These are phyloP conservation scores for Tetrahymena malaccensis DNA, from an alignment of 73 alveolate genomes.

Conservation along the genomic window DNA sequence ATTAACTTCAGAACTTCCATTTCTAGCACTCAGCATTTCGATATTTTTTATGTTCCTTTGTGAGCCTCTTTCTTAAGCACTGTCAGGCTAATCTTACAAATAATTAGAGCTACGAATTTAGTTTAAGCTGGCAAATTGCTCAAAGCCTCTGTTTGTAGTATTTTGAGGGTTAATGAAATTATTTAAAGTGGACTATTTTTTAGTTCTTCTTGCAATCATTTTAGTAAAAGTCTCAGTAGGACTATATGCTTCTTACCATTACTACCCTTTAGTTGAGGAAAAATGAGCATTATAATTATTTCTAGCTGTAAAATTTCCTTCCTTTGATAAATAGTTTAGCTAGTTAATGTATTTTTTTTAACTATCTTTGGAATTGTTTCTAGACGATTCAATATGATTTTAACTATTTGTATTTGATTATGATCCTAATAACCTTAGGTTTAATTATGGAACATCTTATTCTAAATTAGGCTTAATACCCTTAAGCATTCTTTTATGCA, in stretches of 20 bases:
- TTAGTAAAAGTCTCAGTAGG: not conserved
- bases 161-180: not conserved
- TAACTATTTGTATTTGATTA: not conserved
- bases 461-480: not conserved
- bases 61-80: not conserved
- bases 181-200: not conserved
- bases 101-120: not conserved
- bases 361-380: not conserved
- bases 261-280: not conserved
- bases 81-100: not conserved
- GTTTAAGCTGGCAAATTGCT: not conserved
- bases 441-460: not conserved
- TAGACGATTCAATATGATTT: not conserved
- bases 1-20: not conserved
- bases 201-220: not conserved
- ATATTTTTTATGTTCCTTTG: not conserved
- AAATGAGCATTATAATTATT: not conserved
- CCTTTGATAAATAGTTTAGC: not conserved
- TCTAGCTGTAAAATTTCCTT: not conserved
- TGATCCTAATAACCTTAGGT: not conserved
- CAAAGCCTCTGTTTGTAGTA: not conserved
- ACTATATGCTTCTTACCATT: not conserved
- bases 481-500: not conserved
- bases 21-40: not conserved
- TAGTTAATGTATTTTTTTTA: not conserved